Evolutionary conservation across 768 basidiomycete species (phyloP), one percentile per base, ranked within the genome.

Genomic region (Rhizopogon vinicolor): DNA sequence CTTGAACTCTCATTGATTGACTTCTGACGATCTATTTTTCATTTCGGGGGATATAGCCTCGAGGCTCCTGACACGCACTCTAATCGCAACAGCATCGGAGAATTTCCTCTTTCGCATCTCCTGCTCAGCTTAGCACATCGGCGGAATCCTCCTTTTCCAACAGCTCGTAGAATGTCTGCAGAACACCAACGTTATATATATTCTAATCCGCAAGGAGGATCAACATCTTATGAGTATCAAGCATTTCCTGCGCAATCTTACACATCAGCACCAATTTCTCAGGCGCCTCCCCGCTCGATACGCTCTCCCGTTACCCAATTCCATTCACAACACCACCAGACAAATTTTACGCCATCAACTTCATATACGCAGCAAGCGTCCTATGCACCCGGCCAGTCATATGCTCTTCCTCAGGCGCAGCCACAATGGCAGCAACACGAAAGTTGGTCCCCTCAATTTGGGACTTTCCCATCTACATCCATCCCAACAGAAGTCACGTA

Each of bases 141-240:
- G 65, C 25, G 58, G 39, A 22, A 54, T 53, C 54, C 58, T 57
- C 61, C 59, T 57, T 52, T 44, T 58, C 60, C 60, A 56, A 43
- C 56, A 46, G 18, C 59, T 52, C 33, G 29, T 48, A 43, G 57
- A 60, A 79, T 78, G 79, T 74, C 81, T 39, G 71, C 81, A 42
- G 80, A 81, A 5, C 44, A 49, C 68, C 73, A 76, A 51, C 75
- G 79, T 56, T 83, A 83, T 63, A 72, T 83, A 67, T 86, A 86
- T 65, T 75, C 76, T 52, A 70, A 76, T 56, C 72, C 78, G 51
- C 76, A 74, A 18, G 73, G 73, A 35, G 65, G 71, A 39, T 73
- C 73, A 53, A 61, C 69, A 33, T 69, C 73, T 55, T 86, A 87
- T 65, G 80, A 79, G 59, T 84, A 83, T 65, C 46, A 77, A 31